Base-by-base conservation (phyloP, 129 eudicot species). In the Gnaphalium uliginosum region DNA sequence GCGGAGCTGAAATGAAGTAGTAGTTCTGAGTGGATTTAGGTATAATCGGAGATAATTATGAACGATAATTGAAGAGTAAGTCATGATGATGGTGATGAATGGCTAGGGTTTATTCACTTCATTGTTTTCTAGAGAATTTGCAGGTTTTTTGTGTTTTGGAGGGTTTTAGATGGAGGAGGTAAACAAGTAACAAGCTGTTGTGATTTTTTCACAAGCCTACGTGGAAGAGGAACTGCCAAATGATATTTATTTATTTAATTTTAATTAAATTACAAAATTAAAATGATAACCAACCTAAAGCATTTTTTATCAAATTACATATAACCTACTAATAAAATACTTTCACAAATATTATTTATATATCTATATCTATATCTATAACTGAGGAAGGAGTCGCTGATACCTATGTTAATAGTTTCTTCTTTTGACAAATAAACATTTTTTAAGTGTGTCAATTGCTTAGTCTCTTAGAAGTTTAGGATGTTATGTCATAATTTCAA, bases 41-140 rank as follows among this genome's bases (percentile, higher is more conserved):
- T 71, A 76, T 68, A 72, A 13, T 66, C 66, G 68, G 26, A 80
- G 61, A 67, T 72, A 79, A 66, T 76, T 81, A 62, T 81, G 86
- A 19, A 69, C 17, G 69, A 81, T 73, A 72, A 79, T 54, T 35
- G 88, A 69, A 24, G 89, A 69, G 33, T 21, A n/a, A 57, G 86
- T 72, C 86, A 85, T 81, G 66, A 75, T 65, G 51, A 11, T 8
- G 19, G 27, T 29, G 18, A 26, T 63, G 41, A 21, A 22, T 9
- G 25, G 4, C 26, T 25, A 51, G 68, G 79, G 33, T 54, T 73
- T 61, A 41, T 72, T 78, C 24, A 83, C 68, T 66, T 71, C 70
- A 43, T 39, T n/a, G 58, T 70, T 67, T 46, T 48, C 51, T 13
- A 2, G 18, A 43, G 53, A 46, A 46, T 14, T 46, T 46, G 53